Evolutionary conservation across 495 filamentous ascomycete species (phyloP), one percentile per base, ranked within the genome.

Genomic region (Niebla homalea): DNA sequence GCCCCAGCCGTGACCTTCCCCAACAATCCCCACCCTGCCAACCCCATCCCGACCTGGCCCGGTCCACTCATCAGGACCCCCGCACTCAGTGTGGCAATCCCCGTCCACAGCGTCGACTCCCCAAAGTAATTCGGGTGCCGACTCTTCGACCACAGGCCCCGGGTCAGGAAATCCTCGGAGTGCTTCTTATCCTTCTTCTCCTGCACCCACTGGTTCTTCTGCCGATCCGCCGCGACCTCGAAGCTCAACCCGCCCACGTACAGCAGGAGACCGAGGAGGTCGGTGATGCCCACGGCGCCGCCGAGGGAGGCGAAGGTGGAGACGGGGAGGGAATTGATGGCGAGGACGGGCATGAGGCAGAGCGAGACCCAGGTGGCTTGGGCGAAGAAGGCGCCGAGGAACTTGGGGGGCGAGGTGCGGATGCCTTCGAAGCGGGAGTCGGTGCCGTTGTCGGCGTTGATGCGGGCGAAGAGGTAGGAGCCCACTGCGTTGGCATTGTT

Each of bases 111-210:
- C 26, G 74, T 78, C 14, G 63, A 67, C 59, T 85, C 81, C 2
- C 81, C 81, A 50, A 80, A 79, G 60, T 84, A 84, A 51, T 84
- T 83, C 5, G 80, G 81, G 63, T 79, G 79, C 29, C 77, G 63
- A 29, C 74, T 77, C 57, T 70, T 67, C 7, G 62, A 62, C 78
- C 79, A 83, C 48, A 83, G 52, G 0, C 81, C 79, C 2, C 61
- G 57, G 1, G 75, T 76, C 41, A 83, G 55, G 52, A 84, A 83
- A 49, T 74, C 67, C 63, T 84, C 80, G 20, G 69, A 70, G 53
- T 84, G 80, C 47, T 70, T 62, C 64, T 81, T 82, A 35, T 67
- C 62, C 47, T 68, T 67, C 63, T 77, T 79, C 23, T 71, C 74
- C 46, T 62, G 55, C 29, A 67, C 46, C 82, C 80, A 84, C 16